Evolutionary conservation across 495 filamentous ascomycete species (phyloP).

Genomic region (Lophiotrema nucula): DNA sequence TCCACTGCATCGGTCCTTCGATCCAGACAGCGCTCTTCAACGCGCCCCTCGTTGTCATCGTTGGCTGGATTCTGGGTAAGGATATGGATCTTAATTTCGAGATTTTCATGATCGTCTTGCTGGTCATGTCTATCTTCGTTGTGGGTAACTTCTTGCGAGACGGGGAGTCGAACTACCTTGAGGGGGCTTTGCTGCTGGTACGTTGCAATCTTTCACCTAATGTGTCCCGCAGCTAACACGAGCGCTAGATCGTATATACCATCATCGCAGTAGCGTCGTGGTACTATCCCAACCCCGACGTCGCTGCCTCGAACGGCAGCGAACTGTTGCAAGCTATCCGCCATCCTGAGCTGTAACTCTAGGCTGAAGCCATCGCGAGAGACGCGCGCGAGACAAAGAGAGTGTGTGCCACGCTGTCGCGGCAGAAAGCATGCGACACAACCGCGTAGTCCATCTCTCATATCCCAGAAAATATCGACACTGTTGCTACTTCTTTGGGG

Average conservation of each 20-base stretch:
- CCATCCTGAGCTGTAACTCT: too few species aligned
- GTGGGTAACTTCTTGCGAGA: constrained; percentile 53
- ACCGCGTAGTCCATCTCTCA: too few species aligned
- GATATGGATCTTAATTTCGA: constrained; percentile 83
- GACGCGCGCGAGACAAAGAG: too few species aligned
- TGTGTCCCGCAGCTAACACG: too few species aligned
- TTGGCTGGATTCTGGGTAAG: constrained; percentile 75
- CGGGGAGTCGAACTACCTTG: constrained; percentile 49
- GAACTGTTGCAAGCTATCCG: background rate
- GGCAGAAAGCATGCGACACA: too few species aligned
- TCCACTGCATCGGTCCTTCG: constrained; percentile 82
- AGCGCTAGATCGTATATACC: constrained; percentile 29
- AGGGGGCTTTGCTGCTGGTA: constrained; percentile 41
- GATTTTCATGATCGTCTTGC: constrained; percentile 77
- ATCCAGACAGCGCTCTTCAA: constrained; percentile 91
- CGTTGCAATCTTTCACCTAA: too few species aligned
- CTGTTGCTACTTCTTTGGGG: too few species aligned
- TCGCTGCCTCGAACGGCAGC: constrained; percentile 25
- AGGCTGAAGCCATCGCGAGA: too few species aligned
- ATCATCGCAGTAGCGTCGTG: constrained; percentile 34
- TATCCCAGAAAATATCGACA: too few species aligned
- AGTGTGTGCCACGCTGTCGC: too few species aligned
- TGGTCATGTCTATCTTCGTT: constrained; percentile 84
- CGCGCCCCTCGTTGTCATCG: constrained; percentile 75
- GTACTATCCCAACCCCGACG: constrained; percentile 35